phyloP scores from a whole-genome alignment of 2,329 filamentous ascomycete genomes.

The Apiospora marii region DNA sequence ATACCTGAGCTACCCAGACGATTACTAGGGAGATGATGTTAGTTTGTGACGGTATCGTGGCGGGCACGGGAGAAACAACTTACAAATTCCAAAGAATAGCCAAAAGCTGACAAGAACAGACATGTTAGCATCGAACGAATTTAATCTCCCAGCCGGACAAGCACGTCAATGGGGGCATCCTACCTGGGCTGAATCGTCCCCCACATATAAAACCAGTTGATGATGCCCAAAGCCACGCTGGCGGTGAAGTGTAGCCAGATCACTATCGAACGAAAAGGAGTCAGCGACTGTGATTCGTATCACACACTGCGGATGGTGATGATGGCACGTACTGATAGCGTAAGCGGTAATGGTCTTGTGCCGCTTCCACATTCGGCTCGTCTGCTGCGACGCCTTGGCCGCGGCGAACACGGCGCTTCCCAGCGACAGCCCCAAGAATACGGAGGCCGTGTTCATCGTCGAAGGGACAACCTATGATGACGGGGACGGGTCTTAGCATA shows the following conservation, averaged over 20 bases:
- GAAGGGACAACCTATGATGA: not conserved
- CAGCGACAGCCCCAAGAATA: conserved; percentile 40
- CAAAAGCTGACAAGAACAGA: conserved; percentile 6
- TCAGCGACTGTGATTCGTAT: not conserved
- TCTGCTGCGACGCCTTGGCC: conserved; percentile 42
- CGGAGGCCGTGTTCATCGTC: conserved; percentile 40
- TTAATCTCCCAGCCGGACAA: not conserved
- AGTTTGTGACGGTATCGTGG: not conserved
- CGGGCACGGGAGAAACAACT: not conserved
- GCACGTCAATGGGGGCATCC: not conserved
- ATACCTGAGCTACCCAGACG: conserved; percentile 33
- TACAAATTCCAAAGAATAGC: conserved; percentile 26
- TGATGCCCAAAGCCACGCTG: conserved; percentile 37
- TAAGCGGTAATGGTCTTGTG: conserved; percentile 40
- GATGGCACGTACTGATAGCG: conserved; percentile 30
- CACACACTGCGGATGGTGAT: not conserved
- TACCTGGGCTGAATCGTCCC: conserved; percentile 40
- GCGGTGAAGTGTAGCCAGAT: conserved; percentile 43
- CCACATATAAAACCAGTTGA: conserved; percentile 41
- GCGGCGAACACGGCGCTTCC: conserved; percentile 40
- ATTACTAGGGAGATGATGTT: not conserved
- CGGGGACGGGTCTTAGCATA: not conserved
- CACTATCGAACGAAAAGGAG: conserved; percentile 30
- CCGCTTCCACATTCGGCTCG: conserved; percentile 32
- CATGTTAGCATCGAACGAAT: not conserved